Conservation (phyloP, 2,329 filamentous ascomycete species). For the Neurospora crassa region DNA sequence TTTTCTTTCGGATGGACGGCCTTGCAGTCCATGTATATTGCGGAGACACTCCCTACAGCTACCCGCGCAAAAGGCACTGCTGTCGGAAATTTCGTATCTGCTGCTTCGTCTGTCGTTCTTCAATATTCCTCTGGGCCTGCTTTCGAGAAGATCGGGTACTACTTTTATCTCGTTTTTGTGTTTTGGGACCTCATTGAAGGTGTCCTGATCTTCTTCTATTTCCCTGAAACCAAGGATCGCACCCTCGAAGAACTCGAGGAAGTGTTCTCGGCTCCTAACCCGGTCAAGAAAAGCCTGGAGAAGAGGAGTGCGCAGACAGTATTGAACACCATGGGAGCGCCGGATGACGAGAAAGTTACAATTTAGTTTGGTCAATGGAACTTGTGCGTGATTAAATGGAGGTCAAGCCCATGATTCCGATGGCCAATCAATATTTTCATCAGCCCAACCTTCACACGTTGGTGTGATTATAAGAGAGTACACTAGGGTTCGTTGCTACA, state of each 20-base stretch:
- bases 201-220: conserved; percentile 39
- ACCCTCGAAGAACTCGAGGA: conserved; percentile 45
- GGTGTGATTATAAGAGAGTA: background rate
- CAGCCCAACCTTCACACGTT: background rate
- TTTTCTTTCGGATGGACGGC: conserved; percentile 44
- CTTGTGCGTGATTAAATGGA: background rate
- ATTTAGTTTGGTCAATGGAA: conserved; percentile 1
- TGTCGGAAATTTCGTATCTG: conserved; percentile 31
- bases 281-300: conserved; percentile 34
- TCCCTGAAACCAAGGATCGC: conserved; percentile 36
- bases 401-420: background rate
- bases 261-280: conserved; percentile 38
- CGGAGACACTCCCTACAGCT: conserved; percentile 34
- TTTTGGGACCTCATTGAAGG: conserved; percentile 35
- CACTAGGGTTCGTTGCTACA: background rate
- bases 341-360: conserved; percentile 19
- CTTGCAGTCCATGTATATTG: conserved; percentile 39
- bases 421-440: background rate
- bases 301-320: conserved; percentile 34
- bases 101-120: conserved; percentile 28
- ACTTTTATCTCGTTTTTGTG: conserved; percentile 36
- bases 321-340: conserved; percentile 28
- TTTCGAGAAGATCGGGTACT: conserved; percentile 32
- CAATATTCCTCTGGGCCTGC: conserved; percentile 35
- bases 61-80: conserved; percentile 37